Conservation (phyloP, 2,329 filamentous ascomycete species). For the Dactylonectria estremocensis region DNA sequence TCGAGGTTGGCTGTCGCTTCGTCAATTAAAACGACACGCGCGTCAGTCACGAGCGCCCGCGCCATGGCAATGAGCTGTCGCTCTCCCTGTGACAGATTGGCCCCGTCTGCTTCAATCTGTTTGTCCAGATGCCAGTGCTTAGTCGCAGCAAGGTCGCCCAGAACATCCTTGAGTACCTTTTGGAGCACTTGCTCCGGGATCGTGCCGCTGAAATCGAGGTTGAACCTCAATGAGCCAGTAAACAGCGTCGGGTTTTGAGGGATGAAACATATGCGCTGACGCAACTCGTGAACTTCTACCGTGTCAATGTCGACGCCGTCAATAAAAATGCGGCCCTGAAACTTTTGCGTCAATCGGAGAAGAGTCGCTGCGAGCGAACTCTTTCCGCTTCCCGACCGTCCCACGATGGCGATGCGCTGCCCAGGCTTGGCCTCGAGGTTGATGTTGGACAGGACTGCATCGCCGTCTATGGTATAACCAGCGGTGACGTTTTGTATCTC, state of each 20-base stretch:
- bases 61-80: constrained; percentile 81
- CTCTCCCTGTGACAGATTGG: constrained; percentile 74
- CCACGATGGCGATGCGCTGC: constrained; percentile 68
- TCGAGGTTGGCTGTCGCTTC: constrained; percentile 81
- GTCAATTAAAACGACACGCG: constrained; percentile 81
- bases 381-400: constrained; percentile 84
- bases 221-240: constrained; percentile 70
- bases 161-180: neutral
- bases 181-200: constrained; percentile 1
- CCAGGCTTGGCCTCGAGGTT: constrained; percentile 9
- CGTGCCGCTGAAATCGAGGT: constrained; percentile 64
- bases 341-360: constrained; percentile 6
- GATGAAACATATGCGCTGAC: constrained; percentile 69
- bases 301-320: constrained; percentile 40
- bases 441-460: constrained; percentile 9
- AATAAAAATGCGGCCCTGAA: neutral
- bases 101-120: constrained; percentile 2
- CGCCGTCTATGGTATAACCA: constrained; percentile 11
- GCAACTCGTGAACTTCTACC: constrained; percentile 65
- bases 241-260: constrained; percentile 75
- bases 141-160: neutral
- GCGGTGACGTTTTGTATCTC: constrained; percentile 10
- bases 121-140: constrained; percentile 7
- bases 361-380: constrained; percentile 73
- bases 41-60: constrained; percentile 76